Conservation (phyloP, 2,329 filamentous ascomycete species). For the Arthrinium puccinioides region DNA sequence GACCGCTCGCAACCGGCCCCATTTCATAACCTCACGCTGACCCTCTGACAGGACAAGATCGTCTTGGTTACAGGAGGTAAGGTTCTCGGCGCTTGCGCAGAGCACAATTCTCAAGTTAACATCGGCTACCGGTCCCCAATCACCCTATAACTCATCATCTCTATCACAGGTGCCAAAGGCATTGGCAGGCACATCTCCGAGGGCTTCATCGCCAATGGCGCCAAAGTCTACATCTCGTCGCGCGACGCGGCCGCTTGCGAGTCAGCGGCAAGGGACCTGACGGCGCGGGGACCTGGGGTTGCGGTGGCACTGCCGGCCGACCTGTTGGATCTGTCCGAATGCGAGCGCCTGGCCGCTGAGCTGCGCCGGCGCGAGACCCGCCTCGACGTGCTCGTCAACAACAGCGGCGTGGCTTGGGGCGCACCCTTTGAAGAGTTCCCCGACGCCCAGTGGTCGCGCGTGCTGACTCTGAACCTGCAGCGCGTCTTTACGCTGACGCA, state of each 20-base stretch:
- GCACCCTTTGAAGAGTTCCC: constrained; percentile 52
- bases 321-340: constrained; percentile 52
- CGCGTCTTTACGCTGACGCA: constrained; percentile 63
- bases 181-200: constrained; percentile 63
- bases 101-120: too few relatives aligned
- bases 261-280: constrained; percentile 48
- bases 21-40: constrained; percentile 1
- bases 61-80: constrained; percentile 48
- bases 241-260: constrained; percentile 53
- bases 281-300: constrained; percentile 40
- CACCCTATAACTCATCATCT: too few relatives aligned
- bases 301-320: constrained; percentile 55
- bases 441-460: constrained; percentile 48
- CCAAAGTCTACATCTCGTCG: constrained; percentile 59
- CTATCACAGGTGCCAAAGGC: constrained; percentile 46
- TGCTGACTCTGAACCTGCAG: constrained; percentile 59
- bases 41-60: constrained; percentile 40
- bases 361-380: constrained; percentile 40
- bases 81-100: too few relatives aligned
- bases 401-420: constrained; percentile 59
- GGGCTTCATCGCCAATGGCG: constrained; percentile 57
- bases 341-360: constrained; percentile 44
- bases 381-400: constrained; percentile 59
- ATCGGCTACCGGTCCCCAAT: too few relatives aligned
- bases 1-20: neutral